A percentile compares a stretch with the other conserved stretches of the same genome.
phyloP scores from a whole-genome alignment of 805 yeast genomes.

The Pichia phayaonensis region DNA sequence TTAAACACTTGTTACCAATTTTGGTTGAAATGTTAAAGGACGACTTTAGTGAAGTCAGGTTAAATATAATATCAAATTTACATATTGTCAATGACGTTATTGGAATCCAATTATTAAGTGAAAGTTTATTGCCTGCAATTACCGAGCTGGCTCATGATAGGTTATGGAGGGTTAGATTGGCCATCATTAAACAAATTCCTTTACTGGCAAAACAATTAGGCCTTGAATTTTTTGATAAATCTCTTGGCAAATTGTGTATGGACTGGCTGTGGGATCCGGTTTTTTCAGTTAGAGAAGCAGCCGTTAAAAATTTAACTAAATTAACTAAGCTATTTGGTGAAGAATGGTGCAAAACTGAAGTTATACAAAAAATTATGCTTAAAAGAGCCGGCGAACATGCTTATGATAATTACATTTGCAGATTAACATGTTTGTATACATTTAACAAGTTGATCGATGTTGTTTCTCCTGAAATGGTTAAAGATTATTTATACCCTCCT shows the following conservation, averaged over 20 bases:
- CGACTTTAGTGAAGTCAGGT: slow-evolving; percentile 92
- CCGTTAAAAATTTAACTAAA: slow-evolving; percentile 73
- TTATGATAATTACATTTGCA: slow-evolving; percentile 69
- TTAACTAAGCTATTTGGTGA: slow-evolving; percentile 85
- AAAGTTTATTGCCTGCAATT: slow-evolving; percentile 88
- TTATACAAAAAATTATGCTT: slow-evolving; percentile 65
- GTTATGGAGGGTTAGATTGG: slow-evolving; percentile 96
- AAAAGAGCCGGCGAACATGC: slow-evolving; percentile 28
- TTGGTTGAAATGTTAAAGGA: slow-evolving; percentile 91
- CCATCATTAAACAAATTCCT: slow-evolving; percentile 95
- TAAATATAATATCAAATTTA: slow-evolving; percentile 87
- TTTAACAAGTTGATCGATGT: slow-evolving; percentile 77
- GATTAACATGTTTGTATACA: slow-evolving; percentile 86
- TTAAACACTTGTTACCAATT: slow-evolving; percentile 75
- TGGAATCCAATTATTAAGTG: slow-evolving; percentile 82
- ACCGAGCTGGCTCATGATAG: slow-evolving; percentile 93
- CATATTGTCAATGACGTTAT: slow-evolving; percentile 90
- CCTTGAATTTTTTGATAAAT: slow-evolving; percentile 85
- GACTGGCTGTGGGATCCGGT: slow-evolving; percentile 99
- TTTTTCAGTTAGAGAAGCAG: slow-evolving; percentile 93
- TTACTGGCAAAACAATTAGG: slow-evolving; percentile 91
- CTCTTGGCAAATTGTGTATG: slow-evolving; percentile 81
- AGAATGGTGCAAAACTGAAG: slow-evolving; percentile 84
- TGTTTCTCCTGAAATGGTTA: slow-evolving; percentile 48
- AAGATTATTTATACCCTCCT: slow-evolving; percentile 69